These are phyloP conservation scores for Prinsepia uniflora DNA, from an alignment of 306 rosid species.

Conservation along the genomic window DNA sequence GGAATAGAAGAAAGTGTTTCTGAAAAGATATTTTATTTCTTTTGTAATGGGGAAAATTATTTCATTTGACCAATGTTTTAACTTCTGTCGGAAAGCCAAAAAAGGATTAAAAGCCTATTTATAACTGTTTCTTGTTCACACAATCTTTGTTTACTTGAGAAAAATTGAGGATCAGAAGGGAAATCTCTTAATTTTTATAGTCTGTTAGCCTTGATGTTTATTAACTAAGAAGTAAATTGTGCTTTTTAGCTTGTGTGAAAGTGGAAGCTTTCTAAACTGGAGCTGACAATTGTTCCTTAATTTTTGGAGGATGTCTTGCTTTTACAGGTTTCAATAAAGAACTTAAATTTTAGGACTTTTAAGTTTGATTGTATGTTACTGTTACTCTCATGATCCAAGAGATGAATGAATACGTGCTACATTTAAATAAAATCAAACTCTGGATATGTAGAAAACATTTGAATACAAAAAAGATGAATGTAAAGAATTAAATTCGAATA, in stretches of 20 bases:
- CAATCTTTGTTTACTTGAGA: neutral
- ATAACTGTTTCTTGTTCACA: neutral
- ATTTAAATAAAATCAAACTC: neutral
- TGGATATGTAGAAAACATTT: neutral
- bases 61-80: neutral
- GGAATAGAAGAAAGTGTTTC: neutral
- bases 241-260: neutral
- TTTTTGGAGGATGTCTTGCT: neutral
- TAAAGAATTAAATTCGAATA: neutral
- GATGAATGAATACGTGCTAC: neutral
- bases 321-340: neutral
- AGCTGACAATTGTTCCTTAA: neutral
- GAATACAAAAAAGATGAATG: neutral
- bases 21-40: neutral
- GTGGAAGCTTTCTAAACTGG: neutral
- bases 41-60: neutral
- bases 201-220: neutral
- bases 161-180: neutral
- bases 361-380: neutral
- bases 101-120: neutral
- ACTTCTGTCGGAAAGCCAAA: neutral
- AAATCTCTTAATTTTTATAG: neutral
- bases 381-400: neutral
- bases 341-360: neutral
- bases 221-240: neutral